Evolutionary conservation across 225 moss, liverwort and hornwort species (phyloP).

Genomic region (Pseudisothecium myosuroides): DNA sequence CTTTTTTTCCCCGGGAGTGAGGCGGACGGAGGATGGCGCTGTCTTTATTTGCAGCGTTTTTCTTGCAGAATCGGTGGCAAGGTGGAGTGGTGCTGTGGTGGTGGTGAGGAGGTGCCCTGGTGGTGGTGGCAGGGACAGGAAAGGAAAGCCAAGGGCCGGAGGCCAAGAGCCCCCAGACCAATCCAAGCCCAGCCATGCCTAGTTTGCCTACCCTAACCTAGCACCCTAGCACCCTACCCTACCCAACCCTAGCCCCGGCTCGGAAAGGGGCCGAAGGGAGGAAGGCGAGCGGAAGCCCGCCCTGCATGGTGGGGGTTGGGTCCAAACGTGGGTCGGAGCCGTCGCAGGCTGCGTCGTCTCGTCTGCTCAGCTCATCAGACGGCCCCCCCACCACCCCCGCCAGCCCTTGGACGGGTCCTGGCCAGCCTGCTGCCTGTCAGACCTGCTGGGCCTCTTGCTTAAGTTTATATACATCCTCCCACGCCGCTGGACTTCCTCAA

Average conservation of each 20-base stretch:
- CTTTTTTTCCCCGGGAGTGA: not conserved
- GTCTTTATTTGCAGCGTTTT: not conserved
- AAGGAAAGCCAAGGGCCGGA: not conserved
- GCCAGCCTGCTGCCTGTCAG: not conserved
- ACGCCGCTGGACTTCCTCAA: constrained; percentile 1
- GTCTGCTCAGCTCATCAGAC: not conserved
- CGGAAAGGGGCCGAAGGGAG: not conserved
- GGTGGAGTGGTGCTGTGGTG: not conserved
- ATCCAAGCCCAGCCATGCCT: not conserved
- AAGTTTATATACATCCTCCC: constrained; percentile 15
- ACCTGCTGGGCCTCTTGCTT: not conserved
- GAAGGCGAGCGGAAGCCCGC: not conserved
- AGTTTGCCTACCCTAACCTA: not conserved
- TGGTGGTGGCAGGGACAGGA: not conserved
- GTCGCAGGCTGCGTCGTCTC: not conserved
- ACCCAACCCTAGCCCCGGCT: not conserved
- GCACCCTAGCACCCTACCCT: not conserved
- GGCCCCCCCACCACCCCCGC: not conserved
- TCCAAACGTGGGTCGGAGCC: not conserved
- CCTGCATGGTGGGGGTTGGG: not conserved
- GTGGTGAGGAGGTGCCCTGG: not conserved
- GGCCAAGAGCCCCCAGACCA: too few relatives aligned
- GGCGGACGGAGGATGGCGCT: not conserved
- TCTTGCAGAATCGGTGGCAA: not conserved
- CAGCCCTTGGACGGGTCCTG: not conserved